Conservation (phyloP, 148 eudicot genomes). For the Heliosperma pusillum region DNA sequence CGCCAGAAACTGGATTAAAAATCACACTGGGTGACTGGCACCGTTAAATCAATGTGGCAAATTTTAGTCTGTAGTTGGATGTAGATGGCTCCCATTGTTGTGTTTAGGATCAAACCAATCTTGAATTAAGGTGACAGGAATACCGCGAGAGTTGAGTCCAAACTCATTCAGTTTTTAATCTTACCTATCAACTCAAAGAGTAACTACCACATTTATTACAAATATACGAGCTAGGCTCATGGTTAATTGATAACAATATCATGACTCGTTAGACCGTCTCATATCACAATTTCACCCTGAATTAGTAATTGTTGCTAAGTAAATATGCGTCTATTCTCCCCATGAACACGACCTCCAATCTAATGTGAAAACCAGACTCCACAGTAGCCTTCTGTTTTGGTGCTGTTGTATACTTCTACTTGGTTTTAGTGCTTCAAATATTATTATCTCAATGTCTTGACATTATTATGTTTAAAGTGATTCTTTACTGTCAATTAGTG, state of each 20-base stretch:
- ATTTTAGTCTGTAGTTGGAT: background rate
- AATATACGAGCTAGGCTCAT: background rate
- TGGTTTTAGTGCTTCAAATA: background rate
- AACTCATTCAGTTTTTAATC: background rate
- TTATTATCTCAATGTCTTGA: background rate
- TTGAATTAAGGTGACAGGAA: no score
- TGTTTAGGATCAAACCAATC: background rate
- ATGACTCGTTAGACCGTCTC: no score
- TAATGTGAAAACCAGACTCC: background rate
- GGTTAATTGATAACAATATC: background rate
- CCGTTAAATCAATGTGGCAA: background rate
- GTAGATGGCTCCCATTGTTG: background rate
- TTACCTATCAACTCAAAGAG: background rate
- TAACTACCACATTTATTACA: background rate
- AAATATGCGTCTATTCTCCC: background rate
- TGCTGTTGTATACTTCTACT: background rate
- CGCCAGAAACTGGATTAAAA: background rate
- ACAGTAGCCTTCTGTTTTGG: background rate
- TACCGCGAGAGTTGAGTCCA: no score
- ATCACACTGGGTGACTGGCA: background rate
- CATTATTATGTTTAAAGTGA: background rate
- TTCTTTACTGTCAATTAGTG: background rate
- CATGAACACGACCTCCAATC: background rate
- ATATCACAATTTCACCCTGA: background rate
- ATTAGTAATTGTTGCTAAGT: background rate